phyloP scores from a whole-genome alignment of 805 yeast species.

The Wickerhamiella allomyrinae region DNA sequence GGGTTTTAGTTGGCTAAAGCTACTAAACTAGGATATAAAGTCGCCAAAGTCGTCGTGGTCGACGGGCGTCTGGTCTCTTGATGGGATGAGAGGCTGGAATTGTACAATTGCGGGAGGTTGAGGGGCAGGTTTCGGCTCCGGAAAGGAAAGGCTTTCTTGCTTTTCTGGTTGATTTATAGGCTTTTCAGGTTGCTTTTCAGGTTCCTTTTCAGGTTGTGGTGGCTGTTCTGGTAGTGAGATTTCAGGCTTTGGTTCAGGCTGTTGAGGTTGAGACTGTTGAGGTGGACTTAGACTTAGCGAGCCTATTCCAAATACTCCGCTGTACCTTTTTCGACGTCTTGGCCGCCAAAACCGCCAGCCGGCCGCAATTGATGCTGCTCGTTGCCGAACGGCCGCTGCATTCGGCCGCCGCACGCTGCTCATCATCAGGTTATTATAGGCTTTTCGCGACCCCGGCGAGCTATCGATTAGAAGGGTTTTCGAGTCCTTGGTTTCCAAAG shows the following conservation, averaged over 20 bases:
- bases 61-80: neutral
- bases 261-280: too few relatives aligned
- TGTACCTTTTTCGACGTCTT: neutral
- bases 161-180: neutral
- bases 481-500: neutral
- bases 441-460: neutral
- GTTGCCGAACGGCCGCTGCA: neutral
- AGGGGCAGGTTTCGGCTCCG: neutral
- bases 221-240: neutral
- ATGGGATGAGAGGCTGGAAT: neutral
- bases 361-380: neutral
- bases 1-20: neutral
- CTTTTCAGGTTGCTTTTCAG: neutral
- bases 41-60: neutral
- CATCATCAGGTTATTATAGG: neutral
- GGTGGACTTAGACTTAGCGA: too few relatives aligned
- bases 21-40: neutral
- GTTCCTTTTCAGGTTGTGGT: neutral
- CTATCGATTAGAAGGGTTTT: neutral
- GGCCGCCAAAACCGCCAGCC: slow-evolving; percentile 1
- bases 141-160: neutral
- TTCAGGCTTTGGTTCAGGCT: too few relatives aligned
- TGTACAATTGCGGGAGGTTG: neutral
- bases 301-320: too few relatives aligned
- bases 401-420: neutral